A percentile compares a stretch with the other conserved stretches of the same genome.
These are phyloP conservation scores for Bryoglossum gracile DNA, from an alignment of 495 filamentous ascomycete genomes.

Conservation along the genomic window DNA sequence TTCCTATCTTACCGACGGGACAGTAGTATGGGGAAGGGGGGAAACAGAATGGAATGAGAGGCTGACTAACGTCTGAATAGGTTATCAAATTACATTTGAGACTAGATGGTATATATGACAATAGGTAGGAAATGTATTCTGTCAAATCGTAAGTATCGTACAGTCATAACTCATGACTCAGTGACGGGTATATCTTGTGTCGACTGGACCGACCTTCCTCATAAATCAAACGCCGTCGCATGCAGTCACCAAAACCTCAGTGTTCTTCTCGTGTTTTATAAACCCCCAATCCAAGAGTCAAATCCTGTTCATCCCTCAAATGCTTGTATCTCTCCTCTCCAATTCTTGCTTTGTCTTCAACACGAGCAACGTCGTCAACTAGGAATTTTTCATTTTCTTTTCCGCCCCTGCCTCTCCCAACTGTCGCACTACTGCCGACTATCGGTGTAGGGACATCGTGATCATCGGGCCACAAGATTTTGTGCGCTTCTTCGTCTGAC, in stretches of 20 bases:
- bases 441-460: not conserved
- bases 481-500: slow-evolving; percentile 18
- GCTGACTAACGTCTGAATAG: too few relatives aligned
- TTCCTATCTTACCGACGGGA: too few relatives aligned
- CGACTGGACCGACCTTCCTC: not conserved
- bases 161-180: not conserved
- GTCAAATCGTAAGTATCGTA: too few relatives aligned
- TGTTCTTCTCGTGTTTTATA: slow-evolving; percentile 2
- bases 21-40: too few relatives aligned
- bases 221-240: slow-evolving; percentile 7
- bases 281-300: slow-evolving; percentile 12
- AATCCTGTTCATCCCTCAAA: slow-evolving; percentile 22
- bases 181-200: slow-evolving; percentile 18
- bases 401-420: not conserved
- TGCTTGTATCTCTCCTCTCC: slow-evolving; percentile 16
- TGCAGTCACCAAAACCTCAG: not conserved
- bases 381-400: slow-evolving; percentile 19
- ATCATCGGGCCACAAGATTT: slow-evolving; percentile 16
- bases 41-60: too few relatives aligned
- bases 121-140: too few relatives aligned
- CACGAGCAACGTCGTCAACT: slow-evolving; percentile 7
- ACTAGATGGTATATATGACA: too few relatives aligned
- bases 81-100: slow-evolving; percentile 21
- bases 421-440: too few relatives aligned
- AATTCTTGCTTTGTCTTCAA: slow-evolving; percentile 19